Percentiles rank a stretch among this genome's conserved stretches.
These are phyloP conservation scores for Colletotrichum sp. DNA, from an alignment of 2,329 filamentous ascomycete genomes.

Conservation along the genomic window DNA sequence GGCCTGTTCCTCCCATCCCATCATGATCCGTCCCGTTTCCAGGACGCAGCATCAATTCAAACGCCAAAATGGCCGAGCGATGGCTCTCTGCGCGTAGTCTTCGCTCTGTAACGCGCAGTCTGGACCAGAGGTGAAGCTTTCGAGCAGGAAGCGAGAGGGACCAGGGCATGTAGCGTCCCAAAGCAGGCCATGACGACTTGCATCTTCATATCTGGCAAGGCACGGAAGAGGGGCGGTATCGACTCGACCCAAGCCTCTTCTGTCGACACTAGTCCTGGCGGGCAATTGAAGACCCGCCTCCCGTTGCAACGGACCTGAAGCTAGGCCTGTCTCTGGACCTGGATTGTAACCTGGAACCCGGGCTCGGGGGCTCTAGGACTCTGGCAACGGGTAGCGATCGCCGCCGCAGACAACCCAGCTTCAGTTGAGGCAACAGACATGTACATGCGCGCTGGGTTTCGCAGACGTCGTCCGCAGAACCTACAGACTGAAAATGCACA, in stretches of 20 bases:
- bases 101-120: not conserved
- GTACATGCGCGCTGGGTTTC: not conserved
- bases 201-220: slow-evolving; percentile 1
- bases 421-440: not conserved
- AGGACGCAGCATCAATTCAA: not conserved
- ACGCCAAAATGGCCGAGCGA: not conserved
- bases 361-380: slow-evolving; percentile 1
- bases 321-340: not conserved
- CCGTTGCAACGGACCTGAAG: not conserved
- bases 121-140: not conserved
- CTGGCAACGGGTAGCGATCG: slow-evolving; percentile 15
- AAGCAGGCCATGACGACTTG: not conserved
- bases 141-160: not conserved
- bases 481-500: not conserved
- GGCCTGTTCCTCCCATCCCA: not conserved
- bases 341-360: slow-evolving; percentile 15
- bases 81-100: not conserved
- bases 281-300: slow-evolving; percentile 16
- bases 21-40: not conserved
- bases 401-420: slow-evolving; percentile 9
- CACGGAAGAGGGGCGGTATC: not conserved
- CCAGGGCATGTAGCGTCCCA: not conserved
- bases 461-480: not conserved
- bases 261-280: slow-evolving; percentile 5
- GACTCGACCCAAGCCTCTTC: slow-evolving; percentile 7